Conservation (phyloP, 495 filamentous ascomycete species). For the Cercophora scortea region DNA sequence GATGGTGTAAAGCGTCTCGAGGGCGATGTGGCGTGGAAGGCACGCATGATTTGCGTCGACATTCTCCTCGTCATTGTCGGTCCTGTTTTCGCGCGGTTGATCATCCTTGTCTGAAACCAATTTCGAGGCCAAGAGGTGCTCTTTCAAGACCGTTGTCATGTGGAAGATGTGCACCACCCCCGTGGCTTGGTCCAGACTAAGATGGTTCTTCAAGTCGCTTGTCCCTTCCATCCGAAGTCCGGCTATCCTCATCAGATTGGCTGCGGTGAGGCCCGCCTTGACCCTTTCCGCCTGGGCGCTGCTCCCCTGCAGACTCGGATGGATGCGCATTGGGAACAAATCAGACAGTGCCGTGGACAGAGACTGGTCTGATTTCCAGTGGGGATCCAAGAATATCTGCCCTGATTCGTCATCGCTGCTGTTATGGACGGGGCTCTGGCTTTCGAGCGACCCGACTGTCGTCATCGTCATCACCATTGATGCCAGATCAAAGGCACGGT, state of each 20-base stretch:
- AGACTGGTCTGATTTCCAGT: slow-evolving; percentile 16
- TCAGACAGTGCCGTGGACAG: slow-evolving; percentile 15
- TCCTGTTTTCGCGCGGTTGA: not conserved
- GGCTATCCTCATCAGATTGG: slow-evolving; percentile 22
- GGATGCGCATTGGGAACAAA: slow-evolving; percentile 20
- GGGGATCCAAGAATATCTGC: not conserved
- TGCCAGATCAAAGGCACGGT: slow-evolving; percentile 22
- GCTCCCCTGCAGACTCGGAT: slow-evolving; percentile 18
- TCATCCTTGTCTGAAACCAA: not conserved
- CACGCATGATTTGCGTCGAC: not conserved
- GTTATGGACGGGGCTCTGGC: not conserved
- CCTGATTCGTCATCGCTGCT: not conserved
- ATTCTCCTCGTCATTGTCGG: not conserved
- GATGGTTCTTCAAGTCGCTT: slow-evolving; percentile 23
- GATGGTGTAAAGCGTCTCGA: slow-evolving; percentile 29
- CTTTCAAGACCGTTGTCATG: slow-evolving; percentile 25
- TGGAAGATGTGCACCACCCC: slow-evolving; percentile 25
- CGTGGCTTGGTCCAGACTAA: slow-evolving; percentile 20
- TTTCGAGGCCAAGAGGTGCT: slow-evolving; percentile 19
- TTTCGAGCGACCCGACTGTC: not conserved
- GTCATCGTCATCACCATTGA: slow-evolving; percentile 26
- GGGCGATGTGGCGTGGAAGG: slow-evolving; percentile 23
- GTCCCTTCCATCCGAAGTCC: slow-evolving; percentile 23
- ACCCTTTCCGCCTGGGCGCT: slow-evolving; percentile 7
- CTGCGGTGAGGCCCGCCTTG: slow-evolving; percentile 17